Base-by-base conservation (phyloP, 768 basidiomycete species). In the Tylopilus sp. region DNA sequence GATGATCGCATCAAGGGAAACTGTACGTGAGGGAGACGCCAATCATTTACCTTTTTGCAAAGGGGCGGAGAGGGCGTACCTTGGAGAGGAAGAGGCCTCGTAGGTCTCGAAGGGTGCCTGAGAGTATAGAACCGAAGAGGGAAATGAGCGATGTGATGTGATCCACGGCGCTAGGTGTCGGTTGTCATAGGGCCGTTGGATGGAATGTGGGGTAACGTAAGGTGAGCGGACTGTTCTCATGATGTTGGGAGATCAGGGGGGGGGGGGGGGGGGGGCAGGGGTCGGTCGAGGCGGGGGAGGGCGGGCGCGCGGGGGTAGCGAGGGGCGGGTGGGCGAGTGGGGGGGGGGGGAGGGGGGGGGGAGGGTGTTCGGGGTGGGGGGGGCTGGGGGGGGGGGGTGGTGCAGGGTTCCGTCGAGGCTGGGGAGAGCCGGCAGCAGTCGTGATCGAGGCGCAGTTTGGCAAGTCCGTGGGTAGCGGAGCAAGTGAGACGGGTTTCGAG, bases 11-110 rank as follows among this genome's bases (percentile, higher is more conserved):
- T 57, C 57, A 48, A 44, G 38, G 47, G 25, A 9, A 30, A 22
- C 40, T 22, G 33, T 35, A 45, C 28, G 47, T 55, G 50, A 35
- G 12, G n/a, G 7, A 17, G 43, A 59, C 26, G 57, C 30, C 40
- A 58, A 58, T 58, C 57, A 59, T 58, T 48, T 58, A 23, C 57
- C 47, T 47, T 49, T 46, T 55, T 46, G 47, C 47, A 20, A 33
- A 53, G 57, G 45, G 46, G 6, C 25, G 9, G 9, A 11, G n/a
- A n/a, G n/a, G n/a, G 35, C 26, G 50, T 53, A 38, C 36, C 50
- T 44, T 21, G 38, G 31, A 23, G 20, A 2, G 20, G 4, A 41
- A 22, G 42, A 38, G 46, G 50, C 17, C 15, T 36, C 36, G 35
- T n/a, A n/a, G n/a, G 35, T 35, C 17, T 35, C 17, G 28, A 13